phyloP scores from a whole-genome alignment of 2,329 filamentous ascomycete genomes.

The Fusarium fujikuroi region DNA sequence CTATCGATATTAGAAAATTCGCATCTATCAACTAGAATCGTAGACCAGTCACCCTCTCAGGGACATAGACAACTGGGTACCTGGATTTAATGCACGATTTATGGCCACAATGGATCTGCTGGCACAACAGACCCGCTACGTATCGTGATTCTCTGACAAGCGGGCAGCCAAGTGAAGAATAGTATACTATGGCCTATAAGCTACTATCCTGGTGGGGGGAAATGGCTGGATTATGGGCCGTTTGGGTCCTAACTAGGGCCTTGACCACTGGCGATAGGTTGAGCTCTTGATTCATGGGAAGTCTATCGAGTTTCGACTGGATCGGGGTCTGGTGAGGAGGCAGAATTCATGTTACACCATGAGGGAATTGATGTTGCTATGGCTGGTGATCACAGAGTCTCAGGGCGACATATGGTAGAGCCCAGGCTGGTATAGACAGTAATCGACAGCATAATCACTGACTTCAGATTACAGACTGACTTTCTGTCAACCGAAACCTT shows the following conservation, averaged over 20 bases:
- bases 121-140: constrained; percentile 39
- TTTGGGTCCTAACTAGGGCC: constrained; percentile 26
- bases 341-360: neutral
- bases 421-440: neutral
- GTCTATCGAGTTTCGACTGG: constrained; percentile 29
- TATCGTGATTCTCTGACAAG: constrained; percentile 39
- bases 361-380: neutral
- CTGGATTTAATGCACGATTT: constrained; percentile 38
- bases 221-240: constrained; percentile 37
- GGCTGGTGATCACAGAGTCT: neutral
- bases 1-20: neutral
- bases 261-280: constrained; percentile 26
- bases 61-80: constrained; percentile 37
- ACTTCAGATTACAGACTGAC: neutral
- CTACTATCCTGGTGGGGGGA: constrained; percentile 26
- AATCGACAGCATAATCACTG: neutral
- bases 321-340: constrained; percentile 8
- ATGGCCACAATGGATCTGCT: constrained; percentile 44
- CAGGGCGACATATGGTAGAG: neutral
- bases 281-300: constrained; percentile 31
- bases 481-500: constrained; percentile 5
- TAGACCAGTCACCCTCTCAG: constrained; percentile 16
- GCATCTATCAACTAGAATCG: neutral
- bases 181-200: constrained; percentile 9
- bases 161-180: constrained; percentile 27